Evolutionary conservation across 495 filamentous ascomycete genomes (phyloP).

Genomic region (Thozetella sp.): DNA sequence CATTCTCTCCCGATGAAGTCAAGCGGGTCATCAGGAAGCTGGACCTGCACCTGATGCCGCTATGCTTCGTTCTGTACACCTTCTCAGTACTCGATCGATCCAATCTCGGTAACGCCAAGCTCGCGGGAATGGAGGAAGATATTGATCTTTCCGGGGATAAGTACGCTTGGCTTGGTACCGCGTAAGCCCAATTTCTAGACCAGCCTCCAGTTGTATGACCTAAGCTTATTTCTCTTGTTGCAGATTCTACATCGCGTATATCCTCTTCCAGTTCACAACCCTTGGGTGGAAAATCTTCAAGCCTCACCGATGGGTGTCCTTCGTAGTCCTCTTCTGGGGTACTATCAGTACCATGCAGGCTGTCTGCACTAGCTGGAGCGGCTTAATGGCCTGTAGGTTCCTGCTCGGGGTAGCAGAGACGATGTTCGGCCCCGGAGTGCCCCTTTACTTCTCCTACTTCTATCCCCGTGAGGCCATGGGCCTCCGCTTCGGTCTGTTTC

Average conservation of each 20-base stretch:
- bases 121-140: constrained; percentile 34
- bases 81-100: constrained; percentile 34
- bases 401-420: constrained; percentile 52
- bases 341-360: constrained; percentile 59
- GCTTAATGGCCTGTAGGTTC: constrained; percentile 65
- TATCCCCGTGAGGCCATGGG: constrained; percentile 76
- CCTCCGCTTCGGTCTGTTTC: constrained; percentile 70
- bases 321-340: constrained; percentile 34
- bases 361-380: constrained; percentile 54
- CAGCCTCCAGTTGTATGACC: too few relatives aligned
- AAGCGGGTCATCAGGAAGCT: constrained; percentile 25
- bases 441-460: constrained; percentile 69
- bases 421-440: background rate
- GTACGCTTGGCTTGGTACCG: constrained; percentile 61
- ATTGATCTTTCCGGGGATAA: constrained; percentile 22
- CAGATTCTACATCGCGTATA: constrained; percentile 67
- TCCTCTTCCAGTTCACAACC: constrained; percentile 62
- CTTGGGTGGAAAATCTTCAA: constrained; percentile 68
- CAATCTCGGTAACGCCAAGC: constrained; percentile 46
- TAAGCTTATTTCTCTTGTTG: constrained; percentile 22
- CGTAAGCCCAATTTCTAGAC: background rate
- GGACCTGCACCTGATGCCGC: constrained; percentile 30
- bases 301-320: constrained; percentile 27
- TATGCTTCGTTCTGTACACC: constrained; percentile 35
- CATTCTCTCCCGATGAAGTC: background rate